Evolutionary conservation across 345 rosid genomes (phyloP), one percentile per base, ranked within the genome.

Genomic region (Ceriops decandra): DNA sequence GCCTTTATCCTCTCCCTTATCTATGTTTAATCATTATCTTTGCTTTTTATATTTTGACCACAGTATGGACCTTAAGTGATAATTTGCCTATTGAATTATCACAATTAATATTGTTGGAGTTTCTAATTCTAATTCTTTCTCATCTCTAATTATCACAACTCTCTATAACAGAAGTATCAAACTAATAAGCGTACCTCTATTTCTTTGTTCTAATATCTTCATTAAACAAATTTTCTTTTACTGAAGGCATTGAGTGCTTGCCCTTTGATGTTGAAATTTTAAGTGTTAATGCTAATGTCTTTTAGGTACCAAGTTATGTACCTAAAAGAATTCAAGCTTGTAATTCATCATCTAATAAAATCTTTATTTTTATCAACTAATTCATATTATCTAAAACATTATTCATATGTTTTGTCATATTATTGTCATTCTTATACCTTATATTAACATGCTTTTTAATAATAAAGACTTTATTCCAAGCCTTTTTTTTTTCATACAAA

Each of bases 1-100:
- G 60, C 47, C 17, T 72, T 84, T 73, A 68, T 59, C 11, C 66
- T 81, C n/a, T 81, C 85, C 2, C 70, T 83, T 8, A 35, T 28
- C 10, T 84, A 75, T 60, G 74, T 75, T 27, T 82, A 81, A 66
- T 72, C 74, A 15, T 82, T 78, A 2, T 1, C 26, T 6, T 47
- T 13, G 32, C 3, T 35, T 26, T 52, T 81, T 22, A 59, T 59
- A 17, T 21, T 63, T 17, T 3, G 59, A 58, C 82, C 81, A 4
- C 70, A 71, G 19, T 71, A 71, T 52, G 87, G 85, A 49, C 56
- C 77, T 67, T 83, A 69, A 33, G 62, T 24, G 26, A 24, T 24
- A 24, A 31, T 31, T 31, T 31, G 32, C 5, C 1, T 5, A 4
- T 31, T 35, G 9, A 35, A 6, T 35, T 35, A 1, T 35, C 38